Percentiles rank a stretch among this genome's conserved stretches.
These are phyloP conservation scores for Podospora comata DNA, from an alignment of 495 filamentous ascomycete genomes.

Conservation along the genomic window DNA sequence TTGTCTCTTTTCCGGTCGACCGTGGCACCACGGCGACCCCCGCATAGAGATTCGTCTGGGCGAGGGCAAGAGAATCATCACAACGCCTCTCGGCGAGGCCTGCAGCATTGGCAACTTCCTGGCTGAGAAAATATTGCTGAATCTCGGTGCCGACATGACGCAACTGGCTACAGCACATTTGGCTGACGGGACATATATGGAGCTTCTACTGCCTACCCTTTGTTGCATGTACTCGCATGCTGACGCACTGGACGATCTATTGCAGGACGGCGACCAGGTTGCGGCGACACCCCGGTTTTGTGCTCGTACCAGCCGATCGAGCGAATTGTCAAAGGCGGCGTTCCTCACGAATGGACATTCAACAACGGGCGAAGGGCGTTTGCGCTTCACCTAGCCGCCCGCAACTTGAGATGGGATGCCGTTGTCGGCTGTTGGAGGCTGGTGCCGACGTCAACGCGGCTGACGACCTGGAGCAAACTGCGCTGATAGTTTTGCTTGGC, in stretches of 20 bases:
- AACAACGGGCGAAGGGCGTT: not conserved
- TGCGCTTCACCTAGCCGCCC: slow-evolving; percentile 3
- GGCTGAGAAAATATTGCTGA: slow-evolving; percentile 12
- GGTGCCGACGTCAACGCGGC: slow-evolving; percentile 3
- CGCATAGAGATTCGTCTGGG: slow-evolving; percentile 2
- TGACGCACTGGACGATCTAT: not conserved
- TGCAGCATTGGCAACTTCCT: slow-evolving; percentile 18
- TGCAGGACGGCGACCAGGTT: not conserved
- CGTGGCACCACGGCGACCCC: slow-evolving; percentile 10
- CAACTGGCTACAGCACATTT: not conserved
- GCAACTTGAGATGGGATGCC: not conserved
- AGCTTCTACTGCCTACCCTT: not conserved
- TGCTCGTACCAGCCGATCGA: not conserved
- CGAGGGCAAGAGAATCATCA: not conserved
- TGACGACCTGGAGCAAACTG: not conserved
- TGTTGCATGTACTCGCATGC: slow-evolving; percentile 11
- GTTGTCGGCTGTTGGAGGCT: not conserved
- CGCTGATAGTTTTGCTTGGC: not conserved
- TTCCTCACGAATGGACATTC: not conserved
- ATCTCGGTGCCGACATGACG: slow-evolving; percentile 17
- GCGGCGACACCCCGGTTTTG: not conserved
- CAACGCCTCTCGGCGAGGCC: slow-evolving; percentile 15
- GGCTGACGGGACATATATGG: not conserved
- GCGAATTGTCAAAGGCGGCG: not conserved
- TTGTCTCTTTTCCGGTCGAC: slow-evolving; percentile 7